These are phyloP conservation scores for Ascochyta koolunga DNA, from an alignment of 2,329 filamentous ascomycete genomes.

Conservation along the genomic window DNA sequence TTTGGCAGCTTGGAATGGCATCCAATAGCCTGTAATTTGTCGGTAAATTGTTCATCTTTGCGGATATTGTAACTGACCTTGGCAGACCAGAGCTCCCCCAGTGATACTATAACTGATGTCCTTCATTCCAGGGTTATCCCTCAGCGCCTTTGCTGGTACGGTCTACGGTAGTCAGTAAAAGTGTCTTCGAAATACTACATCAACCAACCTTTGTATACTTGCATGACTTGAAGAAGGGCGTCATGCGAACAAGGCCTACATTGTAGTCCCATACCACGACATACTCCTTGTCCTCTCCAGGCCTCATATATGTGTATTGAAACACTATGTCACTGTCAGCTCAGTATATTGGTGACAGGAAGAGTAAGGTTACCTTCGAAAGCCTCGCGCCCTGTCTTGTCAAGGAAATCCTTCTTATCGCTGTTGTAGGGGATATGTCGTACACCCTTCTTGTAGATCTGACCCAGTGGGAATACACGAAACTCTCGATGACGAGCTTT, in stretches of 20 bases:
- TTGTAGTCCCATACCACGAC: slow-evolving; percentile 98
- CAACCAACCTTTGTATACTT: slow-evolving; percentile 79
- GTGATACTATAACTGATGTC: slow-evolving; percentile 96
- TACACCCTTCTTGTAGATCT: slow-evolving; percentile 56
- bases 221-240: slow-evolving; percentile 90
- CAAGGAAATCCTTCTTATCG: slow-evolving; percentile 86
- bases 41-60: neutral
- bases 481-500: slow-evolving; percentile 66
- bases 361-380: slow-evolving; percentile 73
- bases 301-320: slow-evolving; percentile 79
- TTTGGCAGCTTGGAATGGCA: slow-evolving; percentile 85
- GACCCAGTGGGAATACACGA: slow-evolving; percentile 68
- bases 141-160: slow-evolving; percentile 77
- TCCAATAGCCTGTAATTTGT: slow-evolving; percentile 80
- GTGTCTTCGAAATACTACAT: neutral
- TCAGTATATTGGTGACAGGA: neutral
- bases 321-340: slow-evolving; percentile 65
- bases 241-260: slow-evolving; percentile 89
- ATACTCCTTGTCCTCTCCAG: slow-evolving; percentile 68
- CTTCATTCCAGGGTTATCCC: slow-evolving; percentile 75
- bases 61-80: slow-evolving; percentile 54
- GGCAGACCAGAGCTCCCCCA: slow-evolving; percentile 84
- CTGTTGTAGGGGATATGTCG: slow-evolving; percentile 91
- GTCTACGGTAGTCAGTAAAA: slow-evolving; percentile 64
- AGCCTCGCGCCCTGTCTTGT: slow-evolving; percentile 84